Percentiles rank a stretch among this genome's conserved stretches.
Evolutionary conservation across 768 basidiomycete species (phyloP).

Genomic region (Amanita subjunquillea): DNA sequence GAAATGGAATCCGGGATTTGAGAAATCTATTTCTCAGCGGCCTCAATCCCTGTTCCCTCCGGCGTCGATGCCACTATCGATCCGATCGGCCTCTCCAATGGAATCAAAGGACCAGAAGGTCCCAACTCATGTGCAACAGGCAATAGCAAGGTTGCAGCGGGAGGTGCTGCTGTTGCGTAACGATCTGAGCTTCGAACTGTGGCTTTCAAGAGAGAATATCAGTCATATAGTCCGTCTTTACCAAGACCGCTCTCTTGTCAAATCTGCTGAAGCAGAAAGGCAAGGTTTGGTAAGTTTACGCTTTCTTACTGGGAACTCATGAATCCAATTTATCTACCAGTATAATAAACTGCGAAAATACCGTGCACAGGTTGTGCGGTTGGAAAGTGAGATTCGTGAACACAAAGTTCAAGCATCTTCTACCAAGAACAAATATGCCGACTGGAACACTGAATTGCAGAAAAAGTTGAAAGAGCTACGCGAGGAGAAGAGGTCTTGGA

Average conservation of each 20-base stretch:
- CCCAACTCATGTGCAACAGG: slow-evolving; percentile 45
- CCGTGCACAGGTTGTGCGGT: slow-evolving; percentile 50
- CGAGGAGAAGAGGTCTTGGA: slow-evolving; percentile 75
- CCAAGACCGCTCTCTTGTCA: slow-evolving; percentile 60
- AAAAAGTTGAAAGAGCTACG: slow-evolving; percentile 64
- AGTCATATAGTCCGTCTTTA: slow-evolving; percentile 77
- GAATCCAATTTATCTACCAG: slow-evolving; percentile 23
- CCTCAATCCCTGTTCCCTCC: slow-evolving; percentile 32
- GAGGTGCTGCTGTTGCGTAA: slow-evolving; percentile 67
- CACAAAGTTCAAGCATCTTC: slow-evolving; percentile 65
- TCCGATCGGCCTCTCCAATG: slow-evolving; percentile 3
- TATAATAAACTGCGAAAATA: slow-evolving; percentile 79
- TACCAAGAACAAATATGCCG: slow-evolving; percentile 69
- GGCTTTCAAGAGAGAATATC: slow-evolving; percentile 73
- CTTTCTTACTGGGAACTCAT: neutral
- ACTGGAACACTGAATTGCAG: slow-evolving; percentile 79
- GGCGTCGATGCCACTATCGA: slow-evolving; percentile 13
- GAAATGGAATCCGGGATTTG: slow-evolving; percentile 57
- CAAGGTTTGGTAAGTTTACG: slow-evolving; percentile 58
- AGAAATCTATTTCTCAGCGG: slow-evolving; percentile 44
- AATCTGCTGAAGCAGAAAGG: slow-evolving; percentile 70
- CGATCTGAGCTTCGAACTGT: slow-evolving; percentile 80
- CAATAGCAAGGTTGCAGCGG: slow-evolving; percentile 62
- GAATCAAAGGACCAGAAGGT: slow-evolving; percentile 15
- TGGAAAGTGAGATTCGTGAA: slow-evolving; percentile 62